Conservation (phyloP, 257 asterid genomes). For the Leonotis leonurus region DNA sequence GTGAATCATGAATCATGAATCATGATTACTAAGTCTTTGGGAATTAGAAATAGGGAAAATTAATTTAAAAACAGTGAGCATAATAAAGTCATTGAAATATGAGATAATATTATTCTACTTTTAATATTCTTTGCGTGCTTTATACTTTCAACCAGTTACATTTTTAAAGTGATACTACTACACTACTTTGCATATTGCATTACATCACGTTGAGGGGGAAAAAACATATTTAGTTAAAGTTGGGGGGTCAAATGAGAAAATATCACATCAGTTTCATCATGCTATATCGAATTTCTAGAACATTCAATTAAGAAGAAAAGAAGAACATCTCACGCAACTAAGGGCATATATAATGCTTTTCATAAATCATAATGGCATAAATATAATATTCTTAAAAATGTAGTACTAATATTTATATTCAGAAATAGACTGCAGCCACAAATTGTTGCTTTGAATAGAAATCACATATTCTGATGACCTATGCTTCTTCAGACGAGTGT, state of each 20-base stretch:
- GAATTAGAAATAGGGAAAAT: no score
- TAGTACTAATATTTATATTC: conserved; percentile 8
- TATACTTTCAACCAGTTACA: neutral
- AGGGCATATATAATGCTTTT: no score
- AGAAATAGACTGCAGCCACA: conserved; percentile 33
- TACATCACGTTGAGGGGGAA: neutral
- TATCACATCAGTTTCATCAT: no score
- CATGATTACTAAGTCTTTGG: no score
- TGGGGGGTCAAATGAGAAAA: neutral
- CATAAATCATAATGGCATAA: no score
- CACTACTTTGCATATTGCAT: no score
- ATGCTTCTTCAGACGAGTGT: conserved; percentile 22
- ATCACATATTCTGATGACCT: conserved; percentile 13
- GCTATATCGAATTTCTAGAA: neutral
- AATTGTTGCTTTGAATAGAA: neutral
- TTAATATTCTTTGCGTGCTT: neutral
- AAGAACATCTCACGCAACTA: neutral
- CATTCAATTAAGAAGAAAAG: neutral
- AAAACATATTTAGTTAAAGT: neutral
- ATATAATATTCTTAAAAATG: neutral
- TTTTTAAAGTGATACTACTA: neutral
- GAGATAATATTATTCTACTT: neutral
- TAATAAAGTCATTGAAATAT: neutral
- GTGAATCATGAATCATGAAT: no score
- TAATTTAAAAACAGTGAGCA: neutral